A percentile compares a stretch with the other conserved stretches of the same genome.
Conservation (phyloP, 352 stramenopile genomes). For the Pythium coloratum region DNA sequence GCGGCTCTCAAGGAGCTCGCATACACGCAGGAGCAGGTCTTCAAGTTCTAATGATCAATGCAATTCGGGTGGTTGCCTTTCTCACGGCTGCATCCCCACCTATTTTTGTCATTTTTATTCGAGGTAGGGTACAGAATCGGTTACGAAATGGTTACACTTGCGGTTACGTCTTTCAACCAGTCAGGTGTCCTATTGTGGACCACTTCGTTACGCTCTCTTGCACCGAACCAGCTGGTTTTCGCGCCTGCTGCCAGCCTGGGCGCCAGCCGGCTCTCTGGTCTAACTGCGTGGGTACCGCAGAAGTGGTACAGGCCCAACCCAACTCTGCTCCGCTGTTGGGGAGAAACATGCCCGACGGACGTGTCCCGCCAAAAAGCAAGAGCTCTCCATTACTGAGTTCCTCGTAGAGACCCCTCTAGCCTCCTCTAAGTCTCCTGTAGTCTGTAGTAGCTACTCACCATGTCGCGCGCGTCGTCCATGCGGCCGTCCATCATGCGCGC, state of each 20-base stretch:
- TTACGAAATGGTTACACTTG: no score
- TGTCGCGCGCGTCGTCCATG: conserved; percentile 20
- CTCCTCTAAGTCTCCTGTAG: no score
- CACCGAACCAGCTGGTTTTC: background rate
- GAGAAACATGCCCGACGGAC: background rate
- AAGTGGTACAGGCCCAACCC: no score
- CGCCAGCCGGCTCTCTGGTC: background rate
- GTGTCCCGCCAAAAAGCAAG: background rate
- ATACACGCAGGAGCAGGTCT: conserved; percentile 58
- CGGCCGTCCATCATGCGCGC: conserved; percentile 52
- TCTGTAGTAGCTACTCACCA: background rate
- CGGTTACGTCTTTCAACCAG: no score
- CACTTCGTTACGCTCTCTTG: background rate
- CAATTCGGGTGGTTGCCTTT: background rate
- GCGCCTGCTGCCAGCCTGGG: no score
- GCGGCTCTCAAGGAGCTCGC: conserved; percentile 68
- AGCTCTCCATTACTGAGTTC: background rate
- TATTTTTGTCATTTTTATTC: no score
- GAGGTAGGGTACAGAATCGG: no score
- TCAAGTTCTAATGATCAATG: conserved; percentile 55
- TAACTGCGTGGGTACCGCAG: no score
- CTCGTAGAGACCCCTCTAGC: no score
- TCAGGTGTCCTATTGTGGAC: background rate
- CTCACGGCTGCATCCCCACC: background rate
- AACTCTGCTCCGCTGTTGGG: background rate